Evolutionary conservation across 2,329 filamentous ascomycete genomes (phyloP).

Genomic region (Emergomyces orientalis): DNA sequence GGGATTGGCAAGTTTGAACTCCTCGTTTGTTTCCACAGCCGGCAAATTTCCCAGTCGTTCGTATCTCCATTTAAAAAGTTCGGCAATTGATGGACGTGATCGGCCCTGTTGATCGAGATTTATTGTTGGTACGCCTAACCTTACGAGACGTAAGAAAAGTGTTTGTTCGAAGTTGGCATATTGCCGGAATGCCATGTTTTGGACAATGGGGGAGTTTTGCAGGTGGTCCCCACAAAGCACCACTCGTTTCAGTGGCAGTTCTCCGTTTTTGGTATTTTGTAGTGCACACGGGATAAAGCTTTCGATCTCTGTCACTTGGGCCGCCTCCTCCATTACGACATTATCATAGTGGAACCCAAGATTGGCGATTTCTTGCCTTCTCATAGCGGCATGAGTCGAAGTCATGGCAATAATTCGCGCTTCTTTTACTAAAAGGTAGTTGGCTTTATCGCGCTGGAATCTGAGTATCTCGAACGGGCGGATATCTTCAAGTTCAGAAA

Average conservation of each 20-base stretch:
- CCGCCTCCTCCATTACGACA: constrained; percentile 95
- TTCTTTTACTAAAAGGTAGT: constrained; percentile 89
- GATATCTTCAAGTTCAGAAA: constrained; percentile 84
- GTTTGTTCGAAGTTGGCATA: constrained; percentile 96
- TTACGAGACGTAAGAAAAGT: constrained; percentile 81
- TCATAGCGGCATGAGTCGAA: constrained; percentile 93
- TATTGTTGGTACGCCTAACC: constrained; percentile 84
- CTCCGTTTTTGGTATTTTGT: constrained; percentile 66
- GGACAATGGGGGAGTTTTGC: constrained; percentile 92
- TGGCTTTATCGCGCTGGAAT: constrained; percentile 82
- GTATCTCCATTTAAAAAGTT: constrained; percentile 91
- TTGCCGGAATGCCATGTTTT: constrained; percentile 85
- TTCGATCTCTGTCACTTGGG: constrained; percentile 94
- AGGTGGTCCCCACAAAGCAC: constrained; percentile 92
- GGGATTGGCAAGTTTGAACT: constrained; percentile 76
- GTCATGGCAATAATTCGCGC: constrained; percentile 99
- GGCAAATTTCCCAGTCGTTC: constrained; percentile 69
- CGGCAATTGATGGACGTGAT: constrained; percentile 74
- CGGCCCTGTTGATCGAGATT: constrained; percentile 89
- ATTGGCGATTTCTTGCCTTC: constrained; percentile 75
- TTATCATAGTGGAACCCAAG: constrained; percentile 98
- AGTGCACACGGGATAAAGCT: constrained; percentile 93
- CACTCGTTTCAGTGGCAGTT: constrained; percentile 71
- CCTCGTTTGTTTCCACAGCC: constrained; percentile 55
- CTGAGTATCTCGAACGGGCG: constrained; percentile 90